Evolutionary conservation across 75 land plant genomes (phyloP), one percentile per base, ranked within the genome.

Genomic region (Pseudotsuga menziesii): DNA sequence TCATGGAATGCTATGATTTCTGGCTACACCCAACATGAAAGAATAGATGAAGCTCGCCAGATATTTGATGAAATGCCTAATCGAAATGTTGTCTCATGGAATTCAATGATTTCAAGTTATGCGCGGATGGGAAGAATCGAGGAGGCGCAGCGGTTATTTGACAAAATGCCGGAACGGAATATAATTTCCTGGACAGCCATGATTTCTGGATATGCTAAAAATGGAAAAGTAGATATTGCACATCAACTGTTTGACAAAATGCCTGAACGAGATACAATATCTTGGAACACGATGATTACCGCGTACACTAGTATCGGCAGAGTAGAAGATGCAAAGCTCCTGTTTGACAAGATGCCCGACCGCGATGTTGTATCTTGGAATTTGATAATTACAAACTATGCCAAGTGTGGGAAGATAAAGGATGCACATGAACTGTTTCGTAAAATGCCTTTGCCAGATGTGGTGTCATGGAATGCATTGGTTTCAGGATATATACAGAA

Each of bases 251-350:
- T 91, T 75, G 86, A 84, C 11, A 82, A 83, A 63, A 91, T 88
- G 91, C 76, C 77, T 57, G 78, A 84, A 52, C 84, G 93, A 70
- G 86, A 88, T 76, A 75, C 84, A 7, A 87, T 84, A 0, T 75
- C 90, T 1, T 91, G 93, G 88, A 91, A 84, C 57, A 87, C 87
- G 1, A 88, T 90, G 87, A 76, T 90, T 27, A 57, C 90, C 6
- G 90, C 87, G 0, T 22, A 80, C 55, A 41, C 77, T 0, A 80
- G 80, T 41, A 74, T 60, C 58, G 92, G 77, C 54, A 72, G n/a
- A 39, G 77, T 81, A 56, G 88, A 91, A 41, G 83, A 84, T 20
- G 88, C 86, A 9, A 67, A 88, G 48, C 26, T 77, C 2, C 82
- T 84, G 20, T 84, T 91, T 35, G 27, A 22, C 2, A 17, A 66